These are phyloP conservation scores for Cladosporium phlei DNA, from an alignment of 2,329 filamentous ascomycete species.

Conservation along the genomic window DNA sequence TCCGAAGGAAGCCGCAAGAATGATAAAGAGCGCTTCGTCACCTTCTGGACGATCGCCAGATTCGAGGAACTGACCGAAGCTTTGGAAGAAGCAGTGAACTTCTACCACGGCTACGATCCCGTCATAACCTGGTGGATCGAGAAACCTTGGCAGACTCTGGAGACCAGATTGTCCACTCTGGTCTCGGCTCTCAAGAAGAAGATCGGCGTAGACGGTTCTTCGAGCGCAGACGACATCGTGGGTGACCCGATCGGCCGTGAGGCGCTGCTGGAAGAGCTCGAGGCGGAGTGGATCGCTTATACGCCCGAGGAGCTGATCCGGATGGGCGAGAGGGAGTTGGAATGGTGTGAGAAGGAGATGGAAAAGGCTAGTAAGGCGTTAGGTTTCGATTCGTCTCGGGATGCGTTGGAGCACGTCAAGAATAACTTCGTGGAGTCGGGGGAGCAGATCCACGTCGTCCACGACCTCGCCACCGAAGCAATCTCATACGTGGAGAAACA, in stretches of 20 bases:
- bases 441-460: conserved; percentile 49
- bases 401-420: conserved; percentile 54
- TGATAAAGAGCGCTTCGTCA: neutral
- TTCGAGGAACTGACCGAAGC: conserved; percentile 35
- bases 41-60: neutral
- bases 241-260: conserved; percentile 54
- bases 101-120: conserved; percentile 54
- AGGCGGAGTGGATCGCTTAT: conserved; percentile 56
- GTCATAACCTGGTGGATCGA: conserved; percentile 55
- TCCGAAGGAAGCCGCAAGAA: neutral
- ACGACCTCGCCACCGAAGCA: conserved; percentile 49
- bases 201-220: conserved; percentile 43
- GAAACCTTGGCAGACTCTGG: conserved; percentile 41
- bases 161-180: conserved; percentile 35
- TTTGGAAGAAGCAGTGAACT: conserved; percentile 46
- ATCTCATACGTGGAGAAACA: conserved; percentile 50
- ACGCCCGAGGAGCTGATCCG: conserved; percentile 52
- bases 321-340: conserved; percentile 49
- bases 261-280: conserved; percentile 49
- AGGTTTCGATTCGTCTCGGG: conserved; percentile 49
- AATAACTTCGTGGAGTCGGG: conserved; percentile 51
- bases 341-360: conserved; percentile 55
- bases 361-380: conserved; percentile 45
- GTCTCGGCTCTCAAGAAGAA: conserved; percentile 37
- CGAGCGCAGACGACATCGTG: conserved; percentile 48